Evolutionary conservation across 192 early-diverging fungal species (phyloP).

Genomic region (Bifiguratus adelaidae): DNA sequence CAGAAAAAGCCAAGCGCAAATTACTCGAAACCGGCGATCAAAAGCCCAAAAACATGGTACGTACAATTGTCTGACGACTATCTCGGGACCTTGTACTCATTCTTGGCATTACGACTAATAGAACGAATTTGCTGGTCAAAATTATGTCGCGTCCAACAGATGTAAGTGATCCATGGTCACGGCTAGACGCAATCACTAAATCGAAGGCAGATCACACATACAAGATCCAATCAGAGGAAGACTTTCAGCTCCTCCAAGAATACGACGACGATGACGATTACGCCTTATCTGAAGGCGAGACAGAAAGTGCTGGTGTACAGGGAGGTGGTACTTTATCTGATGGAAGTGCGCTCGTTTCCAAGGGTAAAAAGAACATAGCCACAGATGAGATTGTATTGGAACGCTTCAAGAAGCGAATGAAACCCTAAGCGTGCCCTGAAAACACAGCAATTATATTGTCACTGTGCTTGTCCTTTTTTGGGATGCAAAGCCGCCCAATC

Average conservation of each 20-base stretch:
- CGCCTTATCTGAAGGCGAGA: conserved; percentile 19
- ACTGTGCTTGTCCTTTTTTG: too few species aligned
- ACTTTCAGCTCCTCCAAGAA: conserved; percentile 5
- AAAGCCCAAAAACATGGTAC: conserved; percentile 14
- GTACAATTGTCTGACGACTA: neutral
- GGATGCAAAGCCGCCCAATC: too few species aligned
- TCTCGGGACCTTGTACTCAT: neutral
- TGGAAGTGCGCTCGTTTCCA: conserved; percentile 7
- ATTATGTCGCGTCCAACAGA: conserved; percentile 24
- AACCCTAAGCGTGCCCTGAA: too few species aligned
- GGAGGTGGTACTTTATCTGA: too few species aligned
- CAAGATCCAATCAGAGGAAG: conserved; percentile 6
- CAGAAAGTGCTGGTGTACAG: conserved; percentile 10
- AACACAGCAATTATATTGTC: too few species aligned
- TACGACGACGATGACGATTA: neutral
- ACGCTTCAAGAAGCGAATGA: conserved; percentile 76
- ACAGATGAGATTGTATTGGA: conserved; percentile 78
- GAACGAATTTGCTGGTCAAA: conserved; percentile 3
- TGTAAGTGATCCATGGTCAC: conserved; percentile 11
- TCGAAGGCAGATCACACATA: neutral
- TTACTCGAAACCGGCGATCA: conserved; percentile 30
- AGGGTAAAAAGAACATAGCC: conserved; percentile 59
- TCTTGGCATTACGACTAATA: conserved; percentile 2
- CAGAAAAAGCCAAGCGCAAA: conserved; percentile 62
- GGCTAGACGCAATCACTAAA: neutral